Evolutionary conservation across 2,329 filamentous ascomycete genomes (phyloP).

Genomic region (Aspergillus ruber): DNA sequence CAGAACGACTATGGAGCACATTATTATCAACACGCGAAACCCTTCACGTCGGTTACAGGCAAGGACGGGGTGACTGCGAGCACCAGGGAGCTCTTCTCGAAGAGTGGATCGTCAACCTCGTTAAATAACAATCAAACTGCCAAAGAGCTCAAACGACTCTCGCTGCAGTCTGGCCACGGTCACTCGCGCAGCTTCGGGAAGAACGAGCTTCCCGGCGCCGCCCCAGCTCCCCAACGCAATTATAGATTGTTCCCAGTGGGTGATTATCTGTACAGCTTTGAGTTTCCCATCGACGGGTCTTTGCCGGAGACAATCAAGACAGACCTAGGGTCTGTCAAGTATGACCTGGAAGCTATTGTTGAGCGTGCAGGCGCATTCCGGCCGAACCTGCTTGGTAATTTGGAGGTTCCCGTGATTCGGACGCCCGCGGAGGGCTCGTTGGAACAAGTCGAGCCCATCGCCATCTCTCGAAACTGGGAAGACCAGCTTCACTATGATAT

Average conservation of each 20-base stretch:
- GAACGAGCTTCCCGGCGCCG: constrained; percentile 56
- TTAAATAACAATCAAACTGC: constrained; percentile 36
- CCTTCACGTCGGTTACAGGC: constrained; percentile 19
- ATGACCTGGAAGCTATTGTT: constrained; percentile 77
- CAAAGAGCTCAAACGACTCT: constrained; percentile 59
- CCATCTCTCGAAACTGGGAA: constrained; percentile 89
- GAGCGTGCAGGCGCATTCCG: constrained; percentile 86
- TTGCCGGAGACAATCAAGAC: constrained; percentile 79
- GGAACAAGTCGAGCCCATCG: constrained; percentile 87
- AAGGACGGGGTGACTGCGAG: constrained; percentile 28
- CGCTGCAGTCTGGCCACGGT: constrained; percentile 70
- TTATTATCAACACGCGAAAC: constrained; percentile 50
- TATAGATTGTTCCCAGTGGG: constrained; percentile 79
- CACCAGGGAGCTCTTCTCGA: constrained; percentile 33
- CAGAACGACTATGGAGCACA: constrained; percentile 59
- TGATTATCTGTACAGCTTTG: constrained; percentile 70
- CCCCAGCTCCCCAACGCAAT: constrained; percentile 64
- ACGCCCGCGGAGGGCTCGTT: constrained; percentile 81
- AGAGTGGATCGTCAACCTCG: constrained; percentile 35
- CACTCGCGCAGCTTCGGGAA: constrained; percentile 82
- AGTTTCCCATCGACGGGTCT: constrained; percentile 72
- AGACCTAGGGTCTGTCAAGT: constrained; percentile 78
- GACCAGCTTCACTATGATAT: constrained; percentile 95
- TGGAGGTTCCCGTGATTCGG: constrained; percentile 77
- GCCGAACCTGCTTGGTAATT: constrained; percentile 73